Conservation (phyloP, 148 eudicot species). For the Fagopyrum homotropicum region DNA sequence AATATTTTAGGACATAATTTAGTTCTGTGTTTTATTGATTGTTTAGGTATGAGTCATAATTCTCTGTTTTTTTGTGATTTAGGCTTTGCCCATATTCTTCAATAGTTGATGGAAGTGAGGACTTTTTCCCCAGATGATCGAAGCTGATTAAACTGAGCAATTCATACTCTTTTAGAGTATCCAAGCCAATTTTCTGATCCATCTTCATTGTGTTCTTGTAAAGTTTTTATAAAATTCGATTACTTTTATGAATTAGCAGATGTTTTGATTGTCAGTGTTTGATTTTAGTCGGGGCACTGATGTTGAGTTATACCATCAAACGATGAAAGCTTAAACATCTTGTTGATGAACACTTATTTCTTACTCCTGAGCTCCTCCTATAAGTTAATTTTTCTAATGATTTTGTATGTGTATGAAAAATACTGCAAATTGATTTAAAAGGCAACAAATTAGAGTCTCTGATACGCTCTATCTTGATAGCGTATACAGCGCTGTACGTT, state of each 20-base stretch:
- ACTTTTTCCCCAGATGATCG: constrained; percentile 31
- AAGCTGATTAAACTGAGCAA: constrained; percentile 31
- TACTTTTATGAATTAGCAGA: no score
- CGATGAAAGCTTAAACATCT: not conserved
- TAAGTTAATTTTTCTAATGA: no score
- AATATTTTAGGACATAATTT: no score
- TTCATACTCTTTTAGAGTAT: constrained; percentile 20
- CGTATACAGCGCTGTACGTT: constrained; percentile 38
- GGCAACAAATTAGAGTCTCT: constrained; percentile 50
- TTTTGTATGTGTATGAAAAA: no score
- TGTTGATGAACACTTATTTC: not conserved
- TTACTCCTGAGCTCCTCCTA: not conserved
- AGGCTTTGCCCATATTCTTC: no score
- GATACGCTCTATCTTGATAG: constrained; percentile 25
- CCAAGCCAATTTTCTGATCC: constrained; percentile 38
- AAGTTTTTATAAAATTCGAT: no score
- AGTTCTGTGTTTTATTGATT: no score
- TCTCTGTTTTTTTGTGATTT: no score
- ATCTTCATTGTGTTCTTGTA: not conserved
- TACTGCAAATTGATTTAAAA: not conserved
- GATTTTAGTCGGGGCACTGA: not conserved
- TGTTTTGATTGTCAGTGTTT: not conserved
- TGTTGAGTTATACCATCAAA: not conserved
- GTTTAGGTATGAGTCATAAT: no score
- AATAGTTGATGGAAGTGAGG: constrained; percentile 21